Conservation (phyloP, 352 stramenopile genomes). For the Vaucheria bursata region DNA sequence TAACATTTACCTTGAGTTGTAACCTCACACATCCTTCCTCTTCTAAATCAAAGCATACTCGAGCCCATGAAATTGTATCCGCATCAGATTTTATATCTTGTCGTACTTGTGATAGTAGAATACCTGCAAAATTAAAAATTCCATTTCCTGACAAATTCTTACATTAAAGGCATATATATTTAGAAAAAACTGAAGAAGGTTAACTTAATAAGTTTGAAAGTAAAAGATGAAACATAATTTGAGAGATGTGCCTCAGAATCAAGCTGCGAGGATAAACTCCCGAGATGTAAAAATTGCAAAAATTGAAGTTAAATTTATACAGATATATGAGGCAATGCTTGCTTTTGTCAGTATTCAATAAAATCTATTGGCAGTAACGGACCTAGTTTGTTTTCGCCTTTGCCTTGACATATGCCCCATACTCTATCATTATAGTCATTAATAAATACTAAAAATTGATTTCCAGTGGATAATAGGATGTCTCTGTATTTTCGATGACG, state of each 20-base stretch:
- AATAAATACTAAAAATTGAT: slow-evolving; percentile 31
- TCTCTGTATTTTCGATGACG: slow-evolving; percentile 41
- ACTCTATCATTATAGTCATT: slow-evolving; percentile 47
- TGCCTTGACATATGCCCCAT: slow-evolving; percentile 43
- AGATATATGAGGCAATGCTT: no score
- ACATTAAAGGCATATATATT: no score
- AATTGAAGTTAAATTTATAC: no score
- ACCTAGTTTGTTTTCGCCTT: slow-evolving; percentile 48
- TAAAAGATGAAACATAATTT: slow-evolving; percentile 22
- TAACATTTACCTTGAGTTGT: background rate
- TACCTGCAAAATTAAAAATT: no score
- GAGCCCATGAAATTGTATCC: background rate
- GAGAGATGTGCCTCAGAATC: no score
- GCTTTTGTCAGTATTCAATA: no score
- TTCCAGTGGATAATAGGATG: slow-evolving; percentile 30
- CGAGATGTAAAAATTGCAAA: no score
- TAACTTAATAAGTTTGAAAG: background rate
- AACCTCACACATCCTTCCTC: background rate
- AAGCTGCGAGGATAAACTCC: no score
- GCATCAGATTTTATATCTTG: background rate
- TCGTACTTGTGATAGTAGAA: background rate
- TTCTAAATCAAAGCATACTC: slow-evolving; percentile 2
- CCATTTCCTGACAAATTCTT: no score
- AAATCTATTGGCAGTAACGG: slow-evolving; percentile 25
- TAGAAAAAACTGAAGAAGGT: background rate